phyloP scores from a whole-genome alignment of 2,329 filamentous ascomycete species.

The Exophiala bonariae region DNA sequence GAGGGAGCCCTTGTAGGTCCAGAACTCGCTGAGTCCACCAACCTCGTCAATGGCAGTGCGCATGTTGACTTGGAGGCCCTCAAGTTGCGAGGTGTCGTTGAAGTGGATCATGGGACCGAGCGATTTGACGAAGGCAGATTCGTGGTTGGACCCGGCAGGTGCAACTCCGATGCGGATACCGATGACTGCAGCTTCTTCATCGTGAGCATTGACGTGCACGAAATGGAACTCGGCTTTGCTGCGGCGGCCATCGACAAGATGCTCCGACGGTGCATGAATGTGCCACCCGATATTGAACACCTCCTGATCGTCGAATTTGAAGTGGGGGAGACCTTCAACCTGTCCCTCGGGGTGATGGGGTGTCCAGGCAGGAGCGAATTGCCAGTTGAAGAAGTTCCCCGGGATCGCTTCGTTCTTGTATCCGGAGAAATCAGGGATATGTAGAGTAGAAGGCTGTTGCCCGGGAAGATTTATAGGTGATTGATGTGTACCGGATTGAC shows the following conservation, averaged over 20 bases:
- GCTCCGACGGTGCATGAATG: conserved; percentile 53
- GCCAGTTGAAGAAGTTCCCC: conserved; percentile 51
- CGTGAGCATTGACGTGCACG: conserved; percentile 46
- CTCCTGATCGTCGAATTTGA: conserved; percentile 49
- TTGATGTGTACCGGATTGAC: conserved; percentile 53
- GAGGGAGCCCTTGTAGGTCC: conserved; percentile 59
- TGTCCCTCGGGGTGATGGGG: conserved; percentile 37
- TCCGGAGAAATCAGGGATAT: conserved; percentile 42
- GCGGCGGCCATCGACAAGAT: conserved; percentile 44
- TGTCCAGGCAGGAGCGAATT: conserved; percentile 49
- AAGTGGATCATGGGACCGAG: conserved; percentile 40
- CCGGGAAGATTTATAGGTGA: conserved; percentile 49
- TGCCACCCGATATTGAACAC: conserved; percentile 53
- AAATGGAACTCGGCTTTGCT: conserved; percentile 49
- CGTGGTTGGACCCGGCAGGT: conserved; percentile 6
- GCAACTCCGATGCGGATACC: conserved; percentile 45
- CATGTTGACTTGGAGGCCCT: conserved; percentile 20
- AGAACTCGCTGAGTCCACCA: conserved; percentile 33
- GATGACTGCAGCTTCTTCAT: conserved; percentile 46
- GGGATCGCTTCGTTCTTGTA: conserved; percentile 35
- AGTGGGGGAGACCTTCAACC: conserved; percentile 40
- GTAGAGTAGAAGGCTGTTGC: conserved; percentile 42
- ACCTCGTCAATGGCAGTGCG: conserved; percentile 23
- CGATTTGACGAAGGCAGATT: conserved; percentile 39
- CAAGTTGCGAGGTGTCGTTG: conserved; percentile 32